These are phyloP conservation scores for Ceratocystis lukuohia DNA, from an alignment of 2,329 filamentous ascomycete genomes.

Conservation along the genomic window DNA sequence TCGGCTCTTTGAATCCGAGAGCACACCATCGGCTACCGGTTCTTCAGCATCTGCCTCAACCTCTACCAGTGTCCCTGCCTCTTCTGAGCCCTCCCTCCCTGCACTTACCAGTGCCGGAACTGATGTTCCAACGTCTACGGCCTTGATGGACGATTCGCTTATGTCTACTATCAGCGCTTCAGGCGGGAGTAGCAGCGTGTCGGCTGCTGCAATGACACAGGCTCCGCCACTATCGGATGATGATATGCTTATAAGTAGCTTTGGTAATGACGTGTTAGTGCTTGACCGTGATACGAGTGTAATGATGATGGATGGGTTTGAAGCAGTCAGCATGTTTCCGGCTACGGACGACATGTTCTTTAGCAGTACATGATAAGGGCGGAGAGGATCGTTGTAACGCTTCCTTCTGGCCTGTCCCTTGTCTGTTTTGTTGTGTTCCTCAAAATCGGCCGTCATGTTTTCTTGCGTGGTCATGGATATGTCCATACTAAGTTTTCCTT, in stretches of 20 bases:
- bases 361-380: conserved; percentile 26
- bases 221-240: conserved; percentile 23
- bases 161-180: conserved; percentile 26
- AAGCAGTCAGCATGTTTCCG: conserved; percentile 38
- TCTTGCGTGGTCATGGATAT: not conserved
- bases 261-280: conserved; percentile 32
- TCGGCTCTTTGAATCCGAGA: conserved; percentile 36
- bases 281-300: conserved; percentile 36
- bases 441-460: conserved; percentile 3
- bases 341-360: conserved; percentile 42
- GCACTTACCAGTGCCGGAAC: conserved; percentile 46
- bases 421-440: not conserved
- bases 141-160: conserved; percentile 11
- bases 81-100: conserved; percentile 34
- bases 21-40: conserved; percentile 22
- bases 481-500: not conserved
- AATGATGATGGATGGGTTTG: conserved; percentile 40
- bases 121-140: conserved; percentile 27
- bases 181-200: conserved; percentile 22
- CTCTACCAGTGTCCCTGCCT: not conserved
- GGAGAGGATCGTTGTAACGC: not conserved
- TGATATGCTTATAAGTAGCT: conserved; percentile 34
- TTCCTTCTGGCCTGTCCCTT: not conserved
- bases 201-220: not conserved
- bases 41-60: conserved; percentile 17